Evolutionary conservation across 78 protist genomes (phyloP).

Genomic region (Tieghemostelium lacteum): DNA sequence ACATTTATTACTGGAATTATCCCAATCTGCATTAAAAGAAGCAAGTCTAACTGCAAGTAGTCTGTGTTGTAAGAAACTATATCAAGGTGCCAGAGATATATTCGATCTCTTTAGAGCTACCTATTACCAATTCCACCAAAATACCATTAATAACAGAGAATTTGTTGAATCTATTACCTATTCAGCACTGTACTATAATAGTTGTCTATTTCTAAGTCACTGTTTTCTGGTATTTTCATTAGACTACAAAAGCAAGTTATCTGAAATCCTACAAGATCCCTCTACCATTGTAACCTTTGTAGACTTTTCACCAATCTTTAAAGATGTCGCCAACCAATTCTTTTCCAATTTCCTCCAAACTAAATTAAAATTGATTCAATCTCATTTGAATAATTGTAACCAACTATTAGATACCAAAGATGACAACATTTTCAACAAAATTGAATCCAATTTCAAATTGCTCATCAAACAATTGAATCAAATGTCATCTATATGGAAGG

Average conservation of each 20-base stretch:
- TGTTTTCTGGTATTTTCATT: constrained; percentile 19
- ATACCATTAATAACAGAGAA: constrained; percentile 11
- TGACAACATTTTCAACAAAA: background rate
- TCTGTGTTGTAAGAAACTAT: constrained; percentile 27
- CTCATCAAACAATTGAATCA: constrained; percentile 23
- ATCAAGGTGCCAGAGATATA: constrained; percentile 62
- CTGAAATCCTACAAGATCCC: background rate
- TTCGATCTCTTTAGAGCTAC: constrained; percentile 31
- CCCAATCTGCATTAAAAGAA: constrained; percentile 11
- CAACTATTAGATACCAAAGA: constrained; percentile 35
- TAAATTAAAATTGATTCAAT: constrained; percentile 10
- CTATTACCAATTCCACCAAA: constrained; percentile 19
- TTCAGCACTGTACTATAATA: constrained; percentile 61
- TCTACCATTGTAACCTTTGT: constrained; percentile 19
- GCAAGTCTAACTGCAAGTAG: background rate
- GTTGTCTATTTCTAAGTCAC: constrained; percentile 49
- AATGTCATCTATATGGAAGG: constrained; percentile 51
- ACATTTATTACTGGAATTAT: background rate
- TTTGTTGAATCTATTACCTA: constrained; percentile 38
- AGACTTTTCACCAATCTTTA: constrained; percentile 32
- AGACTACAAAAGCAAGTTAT: background rate
- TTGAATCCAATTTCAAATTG: constrained; percentile 43
- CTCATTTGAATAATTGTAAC: constrained; percentile 39
- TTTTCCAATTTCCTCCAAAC: constrained; percentile 4
- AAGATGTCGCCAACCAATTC: constrained; percentile 12